Conservation (phyloP, 2,329 filamentous ascomycete species). For the Epichloe uncinata region DNA sequence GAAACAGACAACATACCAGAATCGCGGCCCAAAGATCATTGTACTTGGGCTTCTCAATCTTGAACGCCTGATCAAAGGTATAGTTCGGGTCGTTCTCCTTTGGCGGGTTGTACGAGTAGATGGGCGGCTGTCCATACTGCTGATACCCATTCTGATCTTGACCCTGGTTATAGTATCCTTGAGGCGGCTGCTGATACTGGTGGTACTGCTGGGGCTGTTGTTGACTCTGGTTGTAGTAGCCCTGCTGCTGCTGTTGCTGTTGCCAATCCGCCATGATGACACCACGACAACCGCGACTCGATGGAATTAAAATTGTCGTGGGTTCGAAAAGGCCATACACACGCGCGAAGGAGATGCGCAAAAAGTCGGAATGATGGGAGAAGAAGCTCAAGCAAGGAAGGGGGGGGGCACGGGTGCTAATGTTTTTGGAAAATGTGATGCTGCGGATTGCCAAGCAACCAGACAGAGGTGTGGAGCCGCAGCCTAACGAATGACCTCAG, state of each 20-base stretch:
- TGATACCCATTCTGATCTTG: conserved; percentile 13
- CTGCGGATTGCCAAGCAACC: too few species aligned
- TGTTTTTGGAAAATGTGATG: too few species aligned
- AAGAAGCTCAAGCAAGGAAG: neutral
- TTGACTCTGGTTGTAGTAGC: conserved; percentile 1
- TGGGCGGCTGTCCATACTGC: conserved; percentile 17
- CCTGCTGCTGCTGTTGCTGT: conserved; percentile 1
- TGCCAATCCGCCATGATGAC: conserved; percentile 1
- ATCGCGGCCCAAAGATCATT: conserved; percentile 85
- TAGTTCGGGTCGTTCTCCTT: conserved; percentile 32
- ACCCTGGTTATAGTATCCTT: conserved; percentile 5
- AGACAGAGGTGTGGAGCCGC: too few species aligned
- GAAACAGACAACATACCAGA: conserved; percentile 37
- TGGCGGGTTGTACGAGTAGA: conserved; percentile 24
- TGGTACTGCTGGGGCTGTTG: conserved; percentile 4
- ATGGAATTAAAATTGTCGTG: too few species aligned
- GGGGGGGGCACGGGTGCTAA: too few species aligned
- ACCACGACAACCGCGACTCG: neutral
- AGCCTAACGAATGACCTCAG: too few species aligned
- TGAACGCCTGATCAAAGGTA: conserved; percentile 69
- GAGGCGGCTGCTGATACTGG: conserved; percentile 7
- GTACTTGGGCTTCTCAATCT: conserved; percentile 70
- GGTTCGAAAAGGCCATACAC: neutral
- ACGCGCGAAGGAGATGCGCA: neutral
- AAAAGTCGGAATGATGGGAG: neutral